Conservation (phyloP, 1,284 basidiomycete species). For the Schizophyllum amplum region DNA sequence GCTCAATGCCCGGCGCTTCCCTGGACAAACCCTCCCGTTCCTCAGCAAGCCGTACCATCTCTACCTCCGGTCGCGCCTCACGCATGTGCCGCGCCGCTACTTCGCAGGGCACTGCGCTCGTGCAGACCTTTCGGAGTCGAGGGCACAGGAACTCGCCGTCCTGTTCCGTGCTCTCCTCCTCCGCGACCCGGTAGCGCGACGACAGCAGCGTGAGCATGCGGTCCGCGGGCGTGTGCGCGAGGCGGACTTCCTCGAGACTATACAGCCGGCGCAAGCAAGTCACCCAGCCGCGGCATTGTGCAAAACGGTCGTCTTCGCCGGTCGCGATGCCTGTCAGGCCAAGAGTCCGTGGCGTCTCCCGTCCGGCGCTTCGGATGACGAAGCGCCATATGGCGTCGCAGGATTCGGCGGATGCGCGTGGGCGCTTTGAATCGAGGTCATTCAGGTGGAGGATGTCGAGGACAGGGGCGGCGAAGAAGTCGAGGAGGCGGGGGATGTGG, state of each 20-base stretch:
- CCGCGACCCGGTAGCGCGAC: not conserved
- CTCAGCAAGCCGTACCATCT: not conserved
- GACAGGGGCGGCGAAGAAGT: not conserved
- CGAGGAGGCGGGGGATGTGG: not conserved
- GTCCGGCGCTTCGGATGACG: not conserved
- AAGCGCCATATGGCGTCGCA: not conserved
- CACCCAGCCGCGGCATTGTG: not conserved
- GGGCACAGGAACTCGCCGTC: not conserved
- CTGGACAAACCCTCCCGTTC: not conserved
- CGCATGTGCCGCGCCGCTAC: not conserved
- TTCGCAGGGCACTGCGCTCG: not conserved
- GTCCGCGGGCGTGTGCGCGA: not conserved
- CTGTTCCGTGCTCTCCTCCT: not conserved
- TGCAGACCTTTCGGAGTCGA: not conserved
- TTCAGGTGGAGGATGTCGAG: not conserved
- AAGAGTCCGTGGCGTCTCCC: not conserved
- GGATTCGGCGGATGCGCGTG: not conserved
- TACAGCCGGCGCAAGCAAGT: not conserved
- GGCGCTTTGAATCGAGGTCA: not conserved
- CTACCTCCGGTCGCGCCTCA: not conserved
- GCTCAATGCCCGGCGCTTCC: not conserved
- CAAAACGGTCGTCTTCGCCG: not conserved
- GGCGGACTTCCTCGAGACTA: not conserved
- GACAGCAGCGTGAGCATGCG: not conserved
- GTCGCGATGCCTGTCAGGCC: not conserved